Percentiles rank a stretch among this genome's conserved stretches.
Evolutionary conservation across 129 eudicot genomes (phyloP).

Genomic region (Centella asiatica): DNA sequence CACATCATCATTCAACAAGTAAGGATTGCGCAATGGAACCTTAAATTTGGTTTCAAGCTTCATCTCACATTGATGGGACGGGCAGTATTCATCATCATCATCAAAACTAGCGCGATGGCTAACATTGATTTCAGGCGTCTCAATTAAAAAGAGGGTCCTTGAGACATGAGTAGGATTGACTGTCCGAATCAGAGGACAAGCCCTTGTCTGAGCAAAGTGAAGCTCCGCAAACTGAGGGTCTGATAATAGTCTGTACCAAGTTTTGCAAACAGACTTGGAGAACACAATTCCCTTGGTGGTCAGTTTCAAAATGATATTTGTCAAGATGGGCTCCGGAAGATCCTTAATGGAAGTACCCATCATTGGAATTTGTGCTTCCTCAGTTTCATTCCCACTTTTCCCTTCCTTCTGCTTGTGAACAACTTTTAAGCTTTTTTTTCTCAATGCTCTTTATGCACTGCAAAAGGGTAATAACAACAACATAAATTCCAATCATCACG

Average conservation of each 20-base stretch:
- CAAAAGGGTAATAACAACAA: no score
- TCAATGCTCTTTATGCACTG: no score
- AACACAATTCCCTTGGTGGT: neutral
- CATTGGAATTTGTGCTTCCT: neutral
- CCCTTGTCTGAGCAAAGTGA: neutral
- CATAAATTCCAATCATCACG: no score
- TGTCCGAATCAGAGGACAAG: neutral
- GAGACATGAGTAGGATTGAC: neutral
- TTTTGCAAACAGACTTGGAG: conserved; percentile 1
- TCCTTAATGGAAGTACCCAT: neutral
- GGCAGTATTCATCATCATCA: neutral
- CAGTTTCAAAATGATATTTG: neutral
- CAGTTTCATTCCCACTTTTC: neutral
- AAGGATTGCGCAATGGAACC: neutral
- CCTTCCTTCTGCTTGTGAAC: neutral
- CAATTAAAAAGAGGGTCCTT: neutral
- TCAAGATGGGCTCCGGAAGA: conserved; percentile 1
- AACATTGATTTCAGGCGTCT: neutral
- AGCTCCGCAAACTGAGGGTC: neutral
- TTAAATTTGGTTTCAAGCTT: neutral
- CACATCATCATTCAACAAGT: neutral
- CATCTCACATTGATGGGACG: neutral
- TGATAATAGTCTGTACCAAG: neutral
- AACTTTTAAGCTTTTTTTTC: no score
- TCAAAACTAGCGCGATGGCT: neutral